Percentiles rank a stretch among this genome's conserved stretches.
phyloP scores from a whole-genome alignment of 306 rosid genomes.

The Cucumis cinereus region DNA sequence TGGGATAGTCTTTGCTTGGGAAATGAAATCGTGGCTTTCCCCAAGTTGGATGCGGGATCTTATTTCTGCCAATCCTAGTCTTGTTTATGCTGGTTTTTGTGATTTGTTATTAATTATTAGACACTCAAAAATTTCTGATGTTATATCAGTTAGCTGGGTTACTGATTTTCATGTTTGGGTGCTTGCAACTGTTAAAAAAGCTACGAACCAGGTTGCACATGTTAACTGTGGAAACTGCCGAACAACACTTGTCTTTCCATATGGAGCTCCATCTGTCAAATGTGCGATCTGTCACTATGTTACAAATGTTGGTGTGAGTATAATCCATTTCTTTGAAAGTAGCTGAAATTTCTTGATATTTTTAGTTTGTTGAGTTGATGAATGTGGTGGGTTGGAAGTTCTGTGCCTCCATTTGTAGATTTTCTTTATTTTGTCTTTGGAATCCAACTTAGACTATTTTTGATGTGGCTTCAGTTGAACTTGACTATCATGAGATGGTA shows the following conservation, averaged over 20 bases:
- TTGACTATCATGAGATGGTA: background rate
- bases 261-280: conserved; percentile 96
- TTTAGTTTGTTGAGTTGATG: background rate
- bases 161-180: conserved; percentile 17
- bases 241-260: conserved; percentile 82
- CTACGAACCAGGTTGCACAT: conserved; percentile 63
- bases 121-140: background rate
- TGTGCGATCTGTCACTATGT: conserved; percentile 92
- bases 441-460: background rate
- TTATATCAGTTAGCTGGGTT: background rate
- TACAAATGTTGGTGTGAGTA: conserved; percentile 74
- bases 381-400: background rate
- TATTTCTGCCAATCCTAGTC: background rate
- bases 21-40: background rate
- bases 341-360: conserved; percentile 1
- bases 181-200: conserved; percentile 31
- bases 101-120: background rate
- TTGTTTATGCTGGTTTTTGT: background rate
- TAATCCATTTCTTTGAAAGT: background rate
- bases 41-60: background rate
- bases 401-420: background rate
- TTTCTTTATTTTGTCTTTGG: background rate
- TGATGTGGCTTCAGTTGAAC: background rate
- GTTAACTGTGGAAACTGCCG: conserved; percentile 87
- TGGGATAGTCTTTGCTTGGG: background rate